Evolutionary conservation across 2,329 filamentous ascomycete genomes (phyloP), one percentile per base, ranked within the genome.

Genomic region (Monosporascus sp.): DNA sequence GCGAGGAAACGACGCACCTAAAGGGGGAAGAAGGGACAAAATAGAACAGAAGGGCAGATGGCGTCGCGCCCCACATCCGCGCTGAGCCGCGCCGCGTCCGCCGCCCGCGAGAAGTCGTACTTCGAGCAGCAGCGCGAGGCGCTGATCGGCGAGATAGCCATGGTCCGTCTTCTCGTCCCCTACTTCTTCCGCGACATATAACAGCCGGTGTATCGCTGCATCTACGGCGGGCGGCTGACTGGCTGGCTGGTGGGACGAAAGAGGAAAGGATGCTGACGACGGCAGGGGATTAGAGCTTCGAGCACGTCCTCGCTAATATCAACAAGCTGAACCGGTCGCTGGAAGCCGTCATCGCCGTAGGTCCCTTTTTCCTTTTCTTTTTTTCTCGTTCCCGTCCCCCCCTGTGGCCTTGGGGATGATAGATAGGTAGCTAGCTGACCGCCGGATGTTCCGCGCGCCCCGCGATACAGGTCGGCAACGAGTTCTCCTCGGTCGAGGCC

Each of bases 401-500:
- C 25, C 9, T 35, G 20, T 37, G 47, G 3, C 24, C 25, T 11
- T 35, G 6, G 31, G 31, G 31, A 14, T 11, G 31, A 35, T 35
- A 3, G 1, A 9, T 47, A 48, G 15, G 48, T 46, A 27, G 43
- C 49, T 46, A 45, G 43, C 43, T 46, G 25, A 27, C 24, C 1
- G 22, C 14, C 14, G 22, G 24, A 11, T 3, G 14, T 25, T 14
- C 5, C 6, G 9, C 14, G 43, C n/a, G 7, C 11, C 20, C 15
- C 52, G 22, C n/a, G 45, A 14, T 18, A 22, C 51, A 90, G 85
- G 86, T 99, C 50, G 94, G 94, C 38, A 96, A 96, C 71, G 94
- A 99, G 66, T 97, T 99, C 72, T 87, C 89, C n/a, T 92, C 90
- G 4, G 94, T 99, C 44, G 94, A 99, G 71, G 91, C 90, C 31